Percentiles rank a stretch among this genome's conserved stretches.
These are phyloP conservation scores for Termitomyces eurrhizus DNA, from an alignment of 768 basidiomycete species.

Conservation along the genomic window DNA sequence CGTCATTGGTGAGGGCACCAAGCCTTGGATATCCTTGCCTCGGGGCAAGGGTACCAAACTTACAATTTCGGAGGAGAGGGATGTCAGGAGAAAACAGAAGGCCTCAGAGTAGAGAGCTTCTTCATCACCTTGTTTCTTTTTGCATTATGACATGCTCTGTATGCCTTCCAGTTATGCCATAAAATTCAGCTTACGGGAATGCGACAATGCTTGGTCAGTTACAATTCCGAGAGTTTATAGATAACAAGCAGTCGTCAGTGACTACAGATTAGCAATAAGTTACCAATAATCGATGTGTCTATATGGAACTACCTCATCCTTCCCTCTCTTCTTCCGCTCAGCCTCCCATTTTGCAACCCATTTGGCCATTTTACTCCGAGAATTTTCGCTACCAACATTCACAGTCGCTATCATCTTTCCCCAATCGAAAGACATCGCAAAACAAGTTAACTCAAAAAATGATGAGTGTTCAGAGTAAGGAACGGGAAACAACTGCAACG, in stretches of 20 bases:
- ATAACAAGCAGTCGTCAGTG: background rate
- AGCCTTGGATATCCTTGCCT: conserved; percentile 96
- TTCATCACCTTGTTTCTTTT: conserved; percentile 18
- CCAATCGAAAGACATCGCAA: conserved; percentile 86
- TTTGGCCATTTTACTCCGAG: conserved; percentile 79
- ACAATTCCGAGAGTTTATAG: background rate
- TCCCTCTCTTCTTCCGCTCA: conserved; percentile 61
- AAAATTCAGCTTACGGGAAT: conserved; percentile 14
- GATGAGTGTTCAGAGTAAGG: conserved; percentile 96
- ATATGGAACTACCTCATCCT: conserved; percentile 32
- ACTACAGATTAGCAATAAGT: background rate
- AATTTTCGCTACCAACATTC: conserved; percentile 71
- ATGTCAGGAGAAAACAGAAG: conserved; percentile 80
- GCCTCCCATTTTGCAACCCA: conserved; percentile 91
- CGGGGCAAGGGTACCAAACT: conserved; percentile 98
- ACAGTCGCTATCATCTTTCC: conserved; percentile 93
- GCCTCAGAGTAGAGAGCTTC: conserved; percentile 56
- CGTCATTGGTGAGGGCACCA: conserved; percentile 92
- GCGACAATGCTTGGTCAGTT: background rate
- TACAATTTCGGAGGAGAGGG: conserved; percentile 95
- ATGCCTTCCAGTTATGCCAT: conserved; percentile 30
- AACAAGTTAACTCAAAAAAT: conserved; percentile 94
- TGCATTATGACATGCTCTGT: conserved; percentile 37
- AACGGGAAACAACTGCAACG: conserved; percentile 74
- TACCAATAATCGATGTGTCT: conserved; percentile 49